A percentile compares a stretch with the other conserved stretches of the same genome.
Conservation (phyloP, 106 monocot species). For the Narthecium ossifragum region DNA sequence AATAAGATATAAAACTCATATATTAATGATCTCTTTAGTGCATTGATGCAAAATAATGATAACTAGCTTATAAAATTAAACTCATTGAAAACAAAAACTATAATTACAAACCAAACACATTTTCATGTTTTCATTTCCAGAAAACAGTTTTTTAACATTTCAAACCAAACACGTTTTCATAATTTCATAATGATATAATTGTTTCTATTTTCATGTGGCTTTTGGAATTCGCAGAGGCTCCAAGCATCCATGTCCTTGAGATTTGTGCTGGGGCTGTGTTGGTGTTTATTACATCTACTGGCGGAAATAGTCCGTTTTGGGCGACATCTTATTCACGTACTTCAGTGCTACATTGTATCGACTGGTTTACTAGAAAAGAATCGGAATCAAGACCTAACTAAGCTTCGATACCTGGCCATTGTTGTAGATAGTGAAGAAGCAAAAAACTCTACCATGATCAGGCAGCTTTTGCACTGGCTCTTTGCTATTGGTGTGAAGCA, state of each 20-base stretch:
- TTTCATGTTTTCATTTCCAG: too few relatives aligned
- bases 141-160: too few relatives aligned
- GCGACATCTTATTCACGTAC: conserved; percentile 25
- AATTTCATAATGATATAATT: too few relatives aligned
- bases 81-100: too few relatives aligned
- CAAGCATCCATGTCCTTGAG: conserved; percentile 14
- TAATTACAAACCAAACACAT: too few relatives aligned
- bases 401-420: conserved; percentile 45
- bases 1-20: too few relatives aligned
- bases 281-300: conserved; percentile 48
- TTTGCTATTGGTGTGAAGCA: conserved; percentile 47
- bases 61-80: too few relatives aligned
- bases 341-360: conserved; percentile 49
- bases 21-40: too few relatives aligned
- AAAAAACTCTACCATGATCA: conserved; percentile 33
- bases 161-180: too few relatives aligned
- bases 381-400: conserved; percentile 28
- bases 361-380: conserved; percentile 43
- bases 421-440: conserved; percentile 80
- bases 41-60: too few relatives aligned
- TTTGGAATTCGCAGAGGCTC: conserved; percentile 29
- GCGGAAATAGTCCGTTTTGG: conserved; percentile 32
- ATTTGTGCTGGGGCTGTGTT: conserved; percentile 34
- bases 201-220: conserved; percentile 3
- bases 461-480: conserved; percentile 57